Base-by-base conservation (phyloP, 805 yeast species). In the Starmerella lactis-condensi region DNA sequence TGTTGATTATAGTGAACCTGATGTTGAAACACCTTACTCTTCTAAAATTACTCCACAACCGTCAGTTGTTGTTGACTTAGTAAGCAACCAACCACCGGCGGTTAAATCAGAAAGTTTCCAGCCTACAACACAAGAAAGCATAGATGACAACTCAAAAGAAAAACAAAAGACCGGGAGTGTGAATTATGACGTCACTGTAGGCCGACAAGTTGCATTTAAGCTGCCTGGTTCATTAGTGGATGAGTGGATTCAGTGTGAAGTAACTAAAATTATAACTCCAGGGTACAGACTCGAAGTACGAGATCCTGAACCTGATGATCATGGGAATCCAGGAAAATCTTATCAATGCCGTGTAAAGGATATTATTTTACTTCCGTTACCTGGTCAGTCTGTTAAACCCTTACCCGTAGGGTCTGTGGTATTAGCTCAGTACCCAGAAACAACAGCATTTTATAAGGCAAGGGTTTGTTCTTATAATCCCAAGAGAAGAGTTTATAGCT, bases 241-340 rank as follows among this genome's bases (percentile, higher is more conserved):
- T 10, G 96, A 85, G 49, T 89, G 98, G 98, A 81, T 89, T 43
- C 93, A 79, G 51, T 89, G 98, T 57, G 81, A 76, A 46, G 92
- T 89, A 11, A 66, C 73, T 17, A 71, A 68, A 42, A 70, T 85
- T 3, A 54, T 70, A n/a, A 68, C 69, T 1, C 93, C 79, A 41
- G 85, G 89, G 1, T 57, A 60, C 2, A 63, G 68, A 36, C 82
- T 74, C 50, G 96, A 89, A 53, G 83, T 89, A n/a, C 69, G 79
- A 44, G 98, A 89, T 52, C 94, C 96, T 0, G 98, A 89, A 47
- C 96, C 98, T 0, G 98, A 89, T 47, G 96, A 85, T 46, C 66
- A 72, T 43, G 78, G 76, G 39, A 79, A 83, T 35, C 76, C 83
- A 4, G 94, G 93, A 2, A 85, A 75, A 44, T 61, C 76, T 1